Percentiles rank a stretch among this genome's conserved stretches.
Conservation (phyloP, 176 grass and related monocot species). For the Luzula sylvatica region DNA sequence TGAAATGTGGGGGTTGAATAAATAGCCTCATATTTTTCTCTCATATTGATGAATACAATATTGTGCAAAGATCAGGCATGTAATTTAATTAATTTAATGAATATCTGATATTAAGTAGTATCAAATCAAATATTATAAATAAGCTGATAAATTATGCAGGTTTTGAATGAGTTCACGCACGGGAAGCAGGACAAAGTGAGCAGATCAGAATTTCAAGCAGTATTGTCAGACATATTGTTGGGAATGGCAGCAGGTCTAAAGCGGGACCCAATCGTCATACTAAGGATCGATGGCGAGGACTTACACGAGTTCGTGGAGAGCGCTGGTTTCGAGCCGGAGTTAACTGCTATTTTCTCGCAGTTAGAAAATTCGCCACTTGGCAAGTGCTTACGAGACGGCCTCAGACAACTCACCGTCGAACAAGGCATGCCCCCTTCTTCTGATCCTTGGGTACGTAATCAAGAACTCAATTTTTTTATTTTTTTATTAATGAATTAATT, state of each 20-base stretch:
- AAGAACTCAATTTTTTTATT: neutral
- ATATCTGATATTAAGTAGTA: too few relatives aligned
- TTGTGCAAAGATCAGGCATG: too few relatives aligned
- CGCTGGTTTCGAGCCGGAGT: constrained; percentile 36
- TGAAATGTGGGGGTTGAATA: neutral
- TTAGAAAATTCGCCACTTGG: constrained; percentile 26
- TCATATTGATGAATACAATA: too few relatives aligned
- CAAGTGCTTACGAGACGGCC: constrained; percentile 33
- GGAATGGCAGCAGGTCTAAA: constrained; percentile 91
- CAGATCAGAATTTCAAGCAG: constrained; percentile 66
- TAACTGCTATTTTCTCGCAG: constrained; percentile 40
- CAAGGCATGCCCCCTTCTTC: constrained; percentile 76
- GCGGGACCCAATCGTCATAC: constrained; percentile 76
- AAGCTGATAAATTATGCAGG: too few relatives aligned
- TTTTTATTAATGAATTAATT: neutral
- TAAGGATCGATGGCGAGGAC: constrained; percentile 89
- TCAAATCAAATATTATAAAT: too few relatives aligned
- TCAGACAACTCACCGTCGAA: constrained; percentile 51
- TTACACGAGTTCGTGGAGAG: constrained; percentile 54
- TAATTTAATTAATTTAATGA: too few relatives aligned
- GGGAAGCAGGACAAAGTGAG: constrained; percentile 60
- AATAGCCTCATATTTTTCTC: too few relatives aligned
- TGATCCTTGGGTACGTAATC: constrained; percentile 51
- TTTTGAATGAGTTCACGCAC: constrained; percentile 56
- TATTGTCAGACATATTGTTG: constrained; percentile 50